These are phyloP conservation scores for Teratosphaeria viscida DNA, from an alignment of 2,329 filamentous ascomycete species.

Conservation along the genomic window DNA sequence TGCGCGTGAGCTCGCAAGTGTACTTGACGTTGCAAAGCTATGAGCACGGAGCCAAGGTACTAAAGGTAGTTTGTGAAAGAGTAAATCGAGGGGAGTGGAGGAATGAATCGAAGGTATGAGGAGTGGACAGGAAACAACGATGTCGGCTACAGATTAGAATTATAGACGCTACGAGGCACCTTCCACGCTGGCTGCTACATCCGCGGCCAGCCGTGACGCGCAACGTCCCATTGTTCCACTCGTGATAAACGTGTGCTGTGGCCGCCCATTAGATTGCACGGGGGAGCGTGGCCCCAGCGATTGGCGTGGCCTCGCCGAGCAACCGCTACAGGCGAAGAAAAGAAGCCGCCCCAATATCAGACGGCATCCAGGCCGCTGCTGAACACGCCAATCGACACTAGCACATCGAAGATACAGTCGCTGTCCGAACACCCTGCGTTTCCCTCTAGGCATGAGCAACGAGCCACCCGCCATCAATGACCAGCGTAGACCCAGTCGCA, in stretches of 20 bases:
- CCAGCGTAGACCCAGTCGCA: conserved; percentile 51
- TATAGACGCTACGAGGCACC: no score
- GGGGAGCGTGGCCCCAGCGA: not conserved
- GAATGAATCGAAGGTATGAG: conserved; percentile 15
- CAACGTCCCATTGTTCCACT: not conserved
- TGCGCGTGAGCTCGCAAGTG: conserved; percentile 66
- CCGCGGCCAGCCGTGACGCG: not conserved
- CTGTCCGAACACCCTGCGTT: not conserved
- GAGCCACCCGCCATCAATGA: conserved; percentile 55
- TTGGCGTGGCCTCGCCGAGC: not conserved
- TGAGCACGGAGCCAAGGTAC: conserved; percentile 51
- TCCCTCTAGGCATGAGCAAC: conserved; percentile 16
- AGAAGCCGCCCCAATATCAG: not conserved
- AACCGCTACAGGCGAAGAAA: not conserved
- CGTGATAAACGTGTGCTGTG: no score
- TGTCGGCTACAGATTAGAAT: not conserved
- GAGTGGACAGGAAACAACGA: not conserved
- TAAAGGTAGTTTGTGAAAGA: conserved; percentile 48
- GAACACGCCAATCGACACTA: not conserved
- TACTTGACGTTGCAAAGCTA: conserved; percentile 78
- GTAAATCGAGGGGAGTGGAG: conserved; percentile 37
- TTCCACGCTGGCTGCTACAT: not conserved
- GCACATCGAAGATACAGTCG: not conserved
- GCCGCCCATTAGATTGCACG: no score
- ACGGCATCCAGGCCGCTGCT: not conserved